Base-by-base conservation (phyloP, 805 yeast genomes). In the Pichia exigua region DNA sequence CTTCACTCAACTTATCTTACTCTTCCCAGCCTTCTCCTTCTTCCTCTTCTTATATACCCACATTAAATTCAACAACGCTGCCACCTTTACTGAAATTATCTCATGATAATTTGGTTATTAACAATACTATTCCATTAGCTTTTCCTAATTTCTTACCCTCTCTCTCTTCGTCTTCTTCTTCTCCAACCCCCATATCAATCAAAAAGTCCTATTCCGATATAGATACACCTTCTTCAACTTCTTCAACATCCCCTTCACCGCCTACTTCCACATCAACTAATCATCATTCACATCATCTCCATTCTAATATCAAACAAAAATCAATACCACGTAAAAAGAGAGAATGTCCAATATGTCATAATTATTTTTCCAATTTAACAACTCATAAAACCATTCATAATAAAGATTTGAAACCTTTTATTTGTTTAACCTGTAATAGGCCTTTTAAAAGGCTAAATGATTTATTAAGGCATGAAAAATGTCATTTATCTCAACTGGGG, bases 361-460 rank as follows among this genome's bases (percentile, higher is more conserved):
- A 65, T 41, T 82, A 72, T 61, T 90, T 84, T 66, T 79, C 88
- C 51, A 90, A 89, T 63, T 71, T 89, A 59, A 87, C 92, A 26
- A 88, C 96, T 8, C 96, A 87, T 67, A 81, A 81, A 65, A 79
- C 90, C 1, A 85, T 89, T 18, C 96, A 87, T 65, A 81, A 82
- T 50, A 87, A 85, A 12, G 78, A 82, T 21, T 74, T 81, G 17
- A 75, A 95, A 53, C 96, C 95, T 0, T 92, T 83, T 63, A 73
- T 81, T 44, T 90, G 97, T 67, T 73, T 78, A 42, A 78, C 82
- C 35, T 90, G 97, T 66, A 74, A 78, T 42, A 79, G 96, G 54
- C 95, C 96, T 2, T 90, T 90, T 69, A 87, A 94, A 17, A 75
- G 97, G 53, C 84, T 91, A 43, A 91, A 91, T 65, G 97, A 90